Evolutionary conservation across 2,329 filamentous ascomycete species (phyloP).

Genomic region (Didymella lethalis): DNA sequence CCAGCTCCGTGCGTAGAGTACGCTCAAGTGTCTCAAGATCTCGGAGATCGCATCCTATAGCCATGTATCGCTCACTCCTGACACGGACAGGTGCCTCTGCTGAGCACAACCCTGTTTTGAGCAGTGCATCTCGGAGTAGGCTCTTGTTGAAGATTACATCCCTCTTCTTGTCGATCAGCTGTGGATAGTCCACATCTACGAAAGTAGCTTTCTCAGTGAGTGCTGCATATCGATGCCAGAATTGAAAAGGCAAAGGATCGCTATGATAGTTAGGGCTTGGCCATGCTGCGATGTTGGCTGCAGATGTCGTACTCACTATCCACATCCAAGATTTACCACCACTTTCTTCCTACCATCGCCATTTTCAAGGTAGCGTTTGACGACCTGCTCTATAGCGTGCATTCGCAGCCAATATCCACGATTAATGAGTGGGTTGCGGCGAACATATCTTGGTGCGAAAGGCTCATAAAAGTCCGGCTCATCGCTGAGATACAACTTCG

Average conservation of each 20-base stretch:
- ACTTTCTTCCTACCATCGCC: conserved; percentile 68
- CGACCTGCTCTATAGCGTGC: conserved; percentile 78
- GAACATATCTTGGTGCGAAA: conserved; percentile 84
- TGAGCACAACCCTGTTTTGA: conserved; percentile 37
- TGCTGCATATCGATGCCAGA: conserved; percentile 70
- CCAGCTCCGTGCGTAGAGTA: conserved; percentile 66
- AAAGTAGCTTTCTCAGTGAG: conserved; percentile 70
- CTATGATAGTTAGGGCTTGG: conserved; percentile 57
- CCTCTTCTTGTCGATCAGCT: conserved; percentile 78
- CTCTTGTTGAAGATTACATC: conserved; percentile 67
- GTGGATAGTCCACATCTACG: conserved; percentile 85
- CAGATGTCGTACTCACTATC: conserved; percentile 71
- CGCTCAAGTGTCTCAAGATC: conserved; percentile 68
- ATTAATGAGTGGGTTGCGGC: conserved; percentile 88
- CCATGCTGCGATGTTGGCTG: conserved; percentile 5
- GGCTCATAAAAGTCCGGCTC: conserved; percentile 86
- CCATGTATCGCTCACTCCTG: conserved; percentile 73
- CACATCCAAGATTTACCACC: conserved; percentile 85
- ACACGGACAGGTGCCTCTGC: conserved; percentile 41
- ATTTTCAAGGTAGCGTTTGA: conserved; percentile 74
- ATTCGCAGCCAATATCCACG: conserved; percentile 88
- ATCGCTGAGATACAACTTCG: conserved; percentile 79
- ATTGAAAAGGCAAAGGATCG: conserved; percentile 87
- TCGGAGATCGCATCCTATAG: conserved; percentile 82
- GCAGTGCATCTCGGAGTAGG: conserved; percentile 52